Evolutionary conservation across 1,284 basidiomycete species (phyloP), one percentile per base, ranked within the genome.

Genomic region (Entoloma clypeatum): DNA sequence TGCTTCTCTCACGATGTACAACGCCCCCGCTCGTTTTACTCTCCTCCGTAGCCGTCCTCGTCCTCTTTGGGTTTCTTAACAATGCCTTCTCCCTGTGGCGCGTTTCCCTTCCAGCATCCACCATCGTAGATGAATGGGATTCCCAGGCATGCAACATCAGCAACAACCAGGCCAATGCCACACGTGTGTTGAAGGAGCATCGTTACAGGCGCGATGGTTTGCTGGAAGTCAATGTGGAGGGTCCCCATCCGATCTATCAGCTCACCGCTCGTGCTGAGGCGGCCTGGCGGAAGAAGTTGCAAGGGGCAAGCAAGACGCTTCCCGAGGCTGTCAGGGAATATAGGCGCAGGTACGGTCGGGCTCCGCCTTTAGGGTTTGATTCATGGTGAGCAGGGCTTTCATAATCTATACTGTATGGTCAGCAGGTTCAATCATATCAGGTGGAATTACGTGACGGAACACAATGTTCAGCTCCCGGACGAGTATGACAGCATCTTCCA

Each of bases 351-450:
- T 78, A 71, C 46, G 53, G 53, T 4, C 58, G 65, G 11, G 43
- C 53, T 22, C 67, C 77, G n/a, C 77, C 77, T 1, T 69, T 64
- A 39, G 77, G 75, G 0, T 81, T 80, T 49, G 77, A 79, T 45
- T 43, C 61, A 5, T 74, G 72, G 71, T 70, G 39, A 22, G 64
- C 51, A 10, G 11, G 28, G 32, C 24, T 3, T 6, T 19, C 13
- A 27, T 40, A 13, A 18, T n/a, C 10, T 19, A 27, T 18, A 24
- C 21, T 7, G 67, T 33, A 48, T 54, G 14, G 49, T 69, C 24
- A 25, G 63, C 14, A 58, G 24, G 60, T 59, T 35, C 10, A 10
- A 56, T 60, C 3, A 59, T 19, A 23, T 65, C 37, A 74, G 75
- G 74, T 81, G 79, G 80, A 54, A 58, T 10, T 82, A 79, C 48